These are phyloP conservation scores for Wickerhamomyces queroliae DNA, from an alignment of 805 yeast genomes.

Conservation along the genomic window DNA sequence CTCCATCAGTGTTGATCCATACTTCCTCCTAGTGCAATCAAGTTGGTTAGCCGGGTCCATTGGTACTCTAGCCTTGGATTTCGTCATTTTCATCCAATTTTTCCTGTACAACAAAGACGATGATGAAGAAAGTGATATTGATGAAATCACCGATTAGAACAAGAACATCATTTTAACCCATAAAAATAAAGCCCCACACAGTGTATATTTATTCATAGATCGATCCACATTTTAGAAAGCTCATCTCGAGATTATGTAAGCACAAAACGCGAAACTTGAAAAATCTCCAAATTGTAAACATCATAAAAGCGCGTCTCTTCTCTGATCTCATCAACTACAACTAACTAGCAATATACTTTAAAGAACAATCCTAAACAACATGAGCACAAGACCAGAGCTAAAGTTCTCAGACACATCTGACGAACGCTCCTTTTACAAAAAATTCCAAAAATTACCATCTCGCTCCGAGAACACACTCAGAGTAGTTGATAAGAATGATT, in stretches of 20 bases:
- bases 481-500: slow-evolving; percentile 77
- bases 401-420: slow-evolving; percentile 49
- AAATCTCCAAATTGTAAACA: no score
- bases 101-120: slow-evolving; percentile 50
- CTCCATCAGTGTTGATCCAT: slow-evolving; percentile 61
- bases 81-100: slow-evolving; percentile 79
- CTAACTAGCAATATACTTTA: no score
- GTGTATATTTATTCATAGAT: neutral
- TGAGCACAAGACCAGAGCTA: slow-evolving; percentile 44
- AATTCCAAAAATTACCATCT: slow-evolving; percentile 40
- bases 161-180: neutral
- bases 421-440: slow-evolving; percentile 41
- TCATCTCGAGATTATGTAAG: no score
- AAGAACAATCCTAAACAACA: neutral
- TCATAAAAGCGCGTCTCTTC: neutral
- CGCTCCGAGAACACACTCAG: slow-evolving; percentile 51
- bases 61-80: slow-evolving; percentile 82
- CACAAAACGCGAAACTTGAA: no score
- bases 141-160: slow-evolving; percentile 4
- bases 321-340: neutral
- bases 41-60: slow-evolving; percentile 91
- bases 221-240: no score
- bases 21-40: slow-evolving; percentile 73
- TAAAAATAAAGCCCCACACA: neutral
- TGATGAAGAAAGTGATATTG: slow-evolving; percentile 12